A percentile compares a stretch with the other conserved stretches of the same genome.
Conservation (phyloP, 2,329 filamentous ascomycete genomes). For the Ambrosiella cleistominuta region DNA sequence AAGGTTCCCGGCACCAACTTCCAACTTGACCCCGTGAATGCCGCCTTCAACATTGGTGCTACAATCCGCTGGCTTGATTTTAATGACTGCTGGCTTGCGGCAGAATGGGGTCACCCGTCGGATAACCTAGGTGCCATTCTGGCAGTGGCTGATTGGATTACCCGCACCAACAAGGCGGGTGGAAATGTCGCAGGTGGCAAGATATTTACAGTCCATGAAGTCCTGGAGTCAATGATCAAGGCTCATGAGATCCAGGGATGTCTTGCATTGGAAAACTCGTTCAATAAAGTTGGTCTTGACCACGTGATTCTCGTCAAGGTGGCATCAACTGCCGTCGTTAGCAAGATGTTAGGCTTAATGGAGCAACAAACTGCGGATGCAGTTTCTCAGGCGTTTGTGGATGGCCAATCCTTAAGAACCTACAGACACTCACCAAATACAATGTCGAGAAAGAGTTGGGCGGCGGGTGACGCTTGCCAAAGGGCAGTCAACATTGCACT, state of each 20-base stretch:
- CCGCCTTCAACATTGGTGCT: constrained; percentile 95
- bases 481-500: constrained; percentile 79
- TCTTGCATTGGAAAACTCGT: constrained; percentile 91
- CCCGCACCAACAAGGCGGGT: constrained; percentile 62
- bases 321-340: constrained; percentile 81
- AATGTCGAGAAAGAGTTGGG: constrained; percentile 99
- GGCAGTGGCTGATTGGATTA: constrained; percentile 92
- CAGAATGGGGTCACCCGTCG: constrained; percentile 96
- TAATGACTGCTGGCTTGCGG: constrained; percentile 98
- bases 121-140: constrained; percentile 97
- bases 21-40: constrained; percentile 86
- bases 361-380: constrained; percentile 89
- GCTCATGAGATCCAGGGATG: constrained; percentile 98
- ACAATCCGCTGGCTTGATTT: constrained; percentile 99
- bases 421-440: constrained; percentile 97
- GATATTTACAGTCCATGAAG: constrained; percentile 73
- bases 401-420: constrained; percentile 87
- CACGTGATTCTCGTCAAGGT: constrained; percentile 98
- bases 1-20: constrained; percentile 84
- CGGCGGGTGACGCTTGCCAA: constrained; percentile 93
- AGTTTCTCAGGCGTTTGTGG: constrained; percentile 92
- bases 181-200: constrained; percentile 74
- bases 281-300: constrained; percentile 95
- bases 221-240: constrained; percentile 96
- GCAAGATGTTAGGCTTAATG: constrained; percentile 80